A percentile compares a stretch with the other conserved stretches of the same genome.
Conservation (phyloP, 805 yeast genomes). For the Wickerhamomyces chaumierensis region DNA sequence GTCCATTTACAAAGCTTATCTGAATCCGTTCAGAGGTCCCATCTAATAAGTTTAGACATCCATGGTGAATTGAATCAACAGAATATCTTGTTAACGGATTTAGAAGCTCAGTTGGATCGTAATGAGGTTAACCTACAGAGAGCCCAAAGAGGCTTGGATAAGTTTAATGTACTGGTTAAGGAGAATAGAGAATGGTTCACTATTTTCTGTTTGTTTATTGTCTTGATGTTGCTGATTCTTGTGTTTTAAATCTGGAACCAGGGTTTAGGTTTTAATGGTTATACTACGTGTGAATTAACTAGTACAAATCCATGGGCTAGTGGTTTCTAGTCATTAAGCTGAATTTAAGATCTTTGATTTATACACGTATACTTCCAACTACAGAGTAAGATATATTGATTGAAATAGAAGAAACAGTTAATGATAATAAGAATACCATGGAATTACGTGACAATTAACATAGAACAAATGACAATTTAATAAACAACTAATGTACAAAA, state of each 20-base stretch:
- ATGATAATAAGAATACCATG: too few species aligned
- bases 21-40: constrained; percentile 31
- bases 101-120: constrained; percentile 34
- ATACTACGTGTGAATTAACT: too few species aligned
- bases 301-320: too few species aligned
- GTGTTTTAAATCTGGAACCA: constrained; percentile 19
- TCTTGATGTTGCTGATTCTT: constrained; percentile 32
- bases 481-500: too few species aligned
- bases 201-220: constrained; percentile 30
- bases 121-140: constrained; percentile 29
- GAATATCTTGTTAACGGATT: constrained; percentile 34
- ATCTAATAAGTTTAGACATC: constrained; percentile 33
- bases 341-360: too few species aligned
- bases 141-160: constrained; percentile 29
- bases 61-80: constrained; percentile 38
- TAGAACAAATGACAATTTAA: too few species aligned
- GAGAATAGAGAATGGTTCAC: constrained; percentile 40
- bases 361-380: too few species aligned
- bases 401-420: too few species aligned
- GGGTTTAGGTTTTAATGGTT: too few species aligned
- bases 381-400: too few species aligned
- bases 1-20: constrained; percentile 28
- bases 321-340: too few species aligned
- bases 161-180: constrained; percentile 28
- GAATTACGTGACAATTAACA: too few species aligned